These are phyloP conservation scores for Tausonia pullulans DNA, from an alignment of 1,284 basidiomycete genomes.

Conservation along the genomic window DNA sequence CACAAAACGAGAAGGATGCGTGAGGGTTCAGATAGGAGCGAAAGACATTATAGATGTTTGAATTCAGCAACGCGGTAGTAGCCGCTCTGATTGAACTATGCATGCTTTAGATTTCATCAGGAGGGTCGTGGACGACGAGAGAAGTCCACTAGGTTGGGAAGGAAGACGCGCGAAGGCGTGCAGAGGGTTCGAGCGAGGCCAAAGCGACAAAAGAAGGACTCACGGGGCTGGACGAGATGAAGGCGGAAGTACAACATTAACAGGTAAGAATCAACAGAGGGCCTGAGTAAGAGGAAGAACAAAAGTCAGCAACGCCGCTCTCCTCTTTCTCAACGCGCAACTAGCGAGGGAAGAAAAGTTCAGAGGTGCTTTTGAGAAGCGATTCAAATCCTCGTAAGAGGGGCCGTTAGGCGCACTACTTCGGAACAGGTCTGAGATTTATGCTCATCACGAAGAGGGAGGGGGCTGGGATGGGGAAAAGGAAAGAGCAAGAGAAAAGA, in stretches of 20 bases:
- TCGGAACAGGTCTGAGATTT: conserved; percentile 4
- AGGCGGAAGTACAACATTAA: too few species aligned
- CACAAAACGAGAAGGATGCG: background rate
- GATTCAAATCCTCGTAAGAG: too few species aligned
- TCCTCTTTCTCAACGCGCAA: too few species aligned
- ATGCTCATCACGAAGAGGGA: background rate
- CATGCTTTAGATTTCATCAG: conserved; percentile 47
- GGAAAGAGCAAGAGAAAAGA: background rate
- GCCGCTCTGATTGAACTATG: conserved; percentile 82
- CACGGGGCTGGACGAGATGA: too few species aligned
- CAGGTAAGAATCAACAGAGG: background rate
- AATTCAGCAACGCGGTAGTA: conserved; percentile 53
- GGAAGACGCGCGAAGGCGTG: too few species aligned
- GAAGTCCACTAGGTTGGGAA: background rate
- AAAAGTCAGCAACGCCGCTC: too few species aligned
- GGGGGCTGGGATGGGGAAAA: background rate
- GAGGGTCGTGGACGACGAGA: background rate
- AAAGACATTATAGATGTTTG: conserved; percentile 69
- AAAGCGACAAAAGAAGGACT: too few species aligned
- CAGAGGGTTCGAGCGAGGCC: too few species aligned
- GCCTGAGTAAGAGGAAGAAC: background rate
- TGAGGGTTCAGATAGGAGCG: conserved; percentile 72
- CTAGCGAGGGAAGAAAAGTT: too few species aligned
- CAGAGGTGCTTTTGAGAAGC: too few species aligned
- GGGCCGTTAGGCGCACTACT: background rate